Evolutionary conservation across 192 early-diverging fungal species (phyloP), one percentile per base, ranked within the genome.

Genomic region (Gigaspora rosea): DNA sequence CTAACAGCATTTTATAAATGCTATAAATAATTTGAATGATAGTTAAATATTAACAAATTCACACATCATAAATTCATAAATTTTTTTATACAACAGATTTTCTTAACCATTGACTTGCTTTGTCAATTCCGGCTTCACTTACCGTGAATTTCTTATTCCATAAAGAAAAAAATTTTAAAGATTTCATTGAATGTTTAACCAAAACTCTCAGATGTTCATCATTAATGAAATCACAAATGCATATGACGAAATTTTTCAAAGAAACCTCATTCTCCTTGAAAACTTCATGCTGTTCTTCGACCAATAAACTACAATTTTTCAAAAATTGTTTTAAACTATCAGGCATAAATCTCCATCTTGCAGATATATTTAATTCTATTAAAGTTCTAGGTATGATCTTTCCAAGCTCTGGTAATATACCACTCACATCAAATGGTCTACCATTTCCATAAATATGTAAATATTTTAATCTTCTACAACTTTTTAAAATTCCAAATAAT

Each of bases 31-130:
- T 41, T 0, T 41, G 41, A 41, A 41, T 41, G 7, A 7, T 41
- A 7, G 3, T 41, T 41, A 41, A 41, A 7, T 7, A 41, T 7
- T 2, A 41, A 41, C 41, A 7, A 27, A 27, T 27, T 27, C 27
- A 27, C 27, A 27, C 7, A 41, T 41, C 41, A 41, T 41, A 41
- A 41, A 6, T 41, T 41, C 36, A n/a, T n/a, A n/a, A n/a, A 27
- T 27, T 27, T 41, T 41, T 41, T 41, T 41, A 41, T 41, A 41
- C 2, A 6, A 61, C 58, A 32, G 58, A 62, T 62, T 62, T 62
- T 62, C 59, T 62, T 13, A 62, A 62, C 59, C 59, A 62, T 62
- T 62, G 27, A 32, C 59, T 62, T 62, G 59, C 59, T n/a, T 62
- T 62, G 12, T 13, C 59, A 10, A 62, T 62, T 62, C 59, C 59